Percentiles rank a stretch among this genome's conserved stretches.
These are phyloP conservation scores for Alternaria burnsii DNA, from an alignment of 2,329 filamentous ascomycete species.

Conservation along the genomic window DNA sequence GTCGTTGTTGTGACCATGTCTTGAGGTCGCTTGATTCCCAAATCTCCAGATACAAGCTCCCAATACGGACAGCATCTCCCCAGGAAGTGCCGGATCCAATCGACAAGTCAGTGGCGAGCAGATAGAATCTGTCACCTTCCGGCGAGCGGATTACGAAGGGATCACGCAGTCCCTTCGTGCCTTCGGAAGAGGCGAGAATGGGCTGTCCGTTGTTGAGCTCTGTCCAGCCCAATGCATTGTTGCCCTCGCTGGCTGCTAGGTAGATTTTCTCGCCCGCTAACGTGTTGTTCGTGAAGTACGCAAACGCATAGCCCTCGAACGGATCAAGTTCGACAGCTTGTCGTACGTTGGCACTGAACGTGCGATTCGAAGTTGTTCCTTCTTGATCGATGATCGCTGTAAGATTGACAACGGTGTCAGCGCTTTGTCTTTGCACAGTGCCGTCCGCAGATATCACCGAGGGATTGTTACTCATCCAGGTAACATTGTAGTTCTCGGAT, in stretches of 20 bases:
- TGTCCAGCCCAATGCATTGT: conserved; percentile 61
- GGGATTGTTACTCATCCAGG: conserved; percentile 50
- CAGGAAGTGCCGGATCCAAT: conserved; percentile 65
- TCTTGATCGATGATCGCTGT: conserved; percentile 47
- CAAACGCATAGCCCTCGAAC: conserved; percentile 60
- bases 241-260: conserved; percentile 62
- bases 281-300: conserved; percentile 61
- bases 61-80: conserved; percentile 57
- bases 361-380: conserved; percentile 32
- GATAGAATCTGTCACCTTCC: conserved; percentile 61
- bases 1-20: conserved; percentile 62
- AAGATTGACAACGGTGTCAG: conserved; percentile 43
- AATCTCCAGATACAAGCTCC: conserved; percentile 62
- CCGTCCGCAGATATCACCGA: conserved; percentile 49
- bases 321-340: conserved; percentile 44
- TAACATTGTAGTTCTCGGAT: conserved; percentile 43
- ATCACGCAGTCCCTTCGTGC: conserved; percentile 62
- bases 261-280: conserved; percentile 62
- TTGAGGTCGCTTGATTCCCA: conserved; percentile 63
- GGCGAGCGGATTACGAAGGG: conserved; percentile 63
- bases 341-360: conserved; percentile 48
- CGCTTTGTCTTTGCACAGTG: conserved; percentile 47
- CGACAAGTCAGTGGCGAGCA: conserved; percentile 63
- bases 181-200: conserved; percentile 56
- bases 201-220: conserved; percentile 61